Base-by-base conservation (phyloP, 2,329 filamentous ascomycete genomes). In the Aspergillus ustus region DNA sequence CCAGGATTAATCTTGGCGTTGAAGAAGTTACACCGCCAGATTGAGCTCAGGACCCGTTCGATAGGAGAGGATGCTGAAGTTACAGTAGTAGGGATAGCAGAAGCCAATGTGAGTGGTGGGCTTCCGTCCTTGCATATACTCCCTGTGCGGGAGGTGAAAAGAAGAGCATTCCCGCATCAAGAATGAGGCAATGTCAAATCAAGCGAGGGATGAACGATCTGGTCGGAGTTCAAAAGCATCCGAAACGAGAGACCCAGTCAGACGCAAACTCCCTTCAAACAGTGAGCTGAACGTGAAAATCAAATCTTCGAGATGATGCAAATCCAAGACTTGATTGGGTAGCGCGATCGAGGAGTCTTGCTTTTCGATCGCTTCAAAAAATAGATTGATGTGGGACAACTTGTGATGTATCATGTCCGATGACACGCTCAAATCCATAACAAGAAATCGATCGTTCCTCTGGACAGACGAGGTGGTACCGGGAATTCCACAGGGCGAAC, bases 11-110 rank as follows among this genome's bases (percentile, higher is more conserved):
- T 43, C 64, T 66, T 65, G 54, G 64, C 62, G 44, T 19, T 37
- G 52, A 58, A 43, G n/a, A 40, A 46, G 63, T 68, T 69, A 68
- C 67, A 69, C 67, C 67, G 67, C 67, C 59, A 69, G 66, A 69
- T 63, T 59, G 57, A 49, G 57, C 62, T 65, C 63, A 61, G 65
- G 61, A 52, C 60, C 25, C 62, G 65, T 63, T 57, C 61, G 55
- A 17, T 48, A 54, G 55, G 58, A 52, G 49, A 65, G 60, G 37
- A 56, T 46, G 45, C 50, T 60, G 56, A 54, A 46, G 50, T 43
- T 44, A 46, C 40, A 40, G 52, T 22, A 48, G 44, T 44, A 9
- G 31, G 52, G 44, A 49, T 34, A 49, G 52, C 22, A 44, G 44
- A 48, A 37, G 43, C 53, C 29, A 40, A 20, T 31, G 37, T 57